Percentiles rank a stretch among this genome's conserved stretches.
These are phyloP conservation scores for Laburnicola sp. DNA, from an alignment of 2,329 filamentous ascomycete species.

Conservation along the genomic window DNA sequence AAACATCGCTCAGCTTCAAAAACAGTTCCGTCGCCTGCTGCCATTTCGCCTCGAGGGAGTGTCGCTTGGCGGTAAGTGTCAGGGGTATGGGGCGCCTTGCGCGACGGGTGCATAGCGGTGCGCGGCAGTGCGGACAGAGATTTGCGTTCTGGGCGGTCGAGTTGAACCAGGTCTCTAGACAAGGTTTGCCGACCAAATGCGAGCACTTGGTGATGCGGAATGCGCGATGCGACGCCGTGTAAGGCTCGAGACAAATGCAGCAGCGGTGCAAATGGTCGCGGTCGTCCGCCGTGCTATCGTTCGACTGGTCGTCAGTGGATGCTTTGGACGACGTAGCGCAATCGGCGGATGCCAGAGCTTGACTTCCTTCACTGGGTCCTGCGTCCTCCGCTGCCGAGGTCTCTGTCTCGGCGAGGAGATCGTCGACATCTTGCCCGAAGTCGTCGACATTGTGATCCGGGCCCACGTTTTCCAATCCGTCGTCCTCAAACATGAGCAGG, in stretches of 20 bases:
- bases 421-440: slow-evolving; percentile 8
- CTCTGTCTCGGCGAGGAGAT: neutral
- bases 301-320: too few relatives aligned
- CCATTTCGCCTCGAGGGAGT: neutral
- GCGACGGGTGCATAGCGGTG: slow-evolving; percentile 12
- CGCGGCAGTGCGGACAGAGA: slow-evolving; percentile 18
- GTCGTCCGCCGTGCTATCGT: neutral
- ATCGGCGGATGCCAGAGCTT: too few relatives aligned
- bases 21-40: neutral
- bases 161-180: slow-evolving; percentile 17
- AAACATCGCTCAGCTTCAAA: neutral
- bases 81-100: neutral
- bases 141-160: slow-evolving; percentile 14
- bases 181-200: slow-evolving; percentile 16
- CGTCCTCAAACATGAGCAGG: neutral
- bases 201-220: slow-evolving; percentile 14
- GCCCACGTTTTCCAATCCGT: slow-evolving; percentile 14
- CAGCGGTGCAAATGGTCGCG: slow-evolving; percentile 5
- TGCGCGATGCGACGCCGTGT: slow-evolving; percentile 7
- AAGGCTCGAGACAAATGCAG: slow-evolving; percentile 17
- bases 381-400: neutral
- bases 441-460: slow-evolving; percentile 16
- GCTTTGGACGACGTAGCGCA: too few relatives aligned
- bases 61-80: neutral
- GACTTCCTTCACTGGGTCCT: too few relatives aligned